phyloP scores from a whole-genome alignment of 2,329 filamentous ascomycete species.

The Fusarium lateritium region DNA sequence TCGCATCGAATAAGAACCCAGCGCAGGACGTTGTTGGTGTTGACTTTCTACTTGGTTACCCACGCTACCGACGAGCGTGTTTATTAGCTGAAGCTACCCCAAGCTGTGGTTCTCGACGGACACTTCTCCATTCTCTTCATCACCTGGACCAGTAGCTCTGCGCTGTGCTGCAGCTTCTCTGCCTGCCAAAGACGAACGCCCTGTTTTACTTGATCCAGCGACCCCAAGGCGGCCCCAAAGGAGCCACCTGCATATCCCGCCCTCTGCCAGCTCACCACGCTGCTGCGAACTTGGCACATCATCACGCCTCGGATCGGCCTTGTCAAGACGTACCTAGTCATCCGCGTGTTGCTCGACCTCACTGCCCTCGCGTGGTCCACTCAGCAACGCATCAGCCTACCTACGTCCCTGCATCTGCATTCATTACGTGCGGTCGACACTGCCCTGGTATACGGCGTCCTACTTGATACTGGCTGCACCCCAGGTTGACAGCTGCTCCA shows the following conservation, averaged over 20 bases:
- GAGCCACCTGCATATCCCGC: slow-evolving; percentile 55
- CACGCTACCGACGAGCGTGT: slow-evolving; percentile 22
- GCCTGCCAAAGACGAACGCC: slow-evolving; percentile 43
- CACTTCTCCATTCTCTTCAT: slow-evolving; percentile 28
- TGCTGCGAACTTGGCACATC: slow-evolving; percentile 49
- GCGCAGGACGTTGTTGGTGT: slow-evolving; percentile 45
- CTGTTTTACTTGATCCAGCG: slow-evolving; percentile 46
- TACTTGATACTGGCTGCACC: slow-evolving; percentile 44
- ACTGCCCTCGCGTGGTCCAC: slow-evolving; percentile 41
- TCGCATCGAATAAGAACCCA: slow-evolving; percentile 31
- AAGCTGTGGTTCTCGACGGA: slow-evolving; percentile 35
- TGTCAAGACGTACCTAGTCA: slow-evolving; percentile 43
- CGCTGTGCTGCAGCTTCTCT: slow-evolving; percentile 48
- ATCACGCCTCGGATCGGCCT: slow-evolving; percentile 49
- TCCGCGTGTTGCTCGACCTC: slow-evolving; percentile 35
- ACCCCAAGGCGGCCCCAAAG: slow-evolving; percentile 49
- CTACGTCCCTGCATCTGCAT: slow-evolving; percentile 48
- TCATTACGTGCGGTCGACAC: slow-evolving; percentile 43
- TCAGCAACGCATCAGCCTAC: slow-evolving; percentile 39
- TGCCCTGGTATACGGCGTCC: slow-evolving; percentile 40
- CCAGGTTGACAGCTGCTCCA: slow-evolving; percentile 47
- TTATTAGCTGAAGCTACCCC: slow-evolving; percentile 29
- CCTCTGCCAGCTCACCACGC: slow-evolving; percentile 52
- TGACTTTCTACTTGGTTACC: slow-evolving; percentile 19
- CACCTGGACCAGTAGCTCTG: slow-evolving; percentile 39